A percentile compares a stretch with the other conserved stretches of the same genome.
phyloP scores from a whole-genome alignment of 768 basidiomycete species.

The Kwoniella dendrophila region DNA sequence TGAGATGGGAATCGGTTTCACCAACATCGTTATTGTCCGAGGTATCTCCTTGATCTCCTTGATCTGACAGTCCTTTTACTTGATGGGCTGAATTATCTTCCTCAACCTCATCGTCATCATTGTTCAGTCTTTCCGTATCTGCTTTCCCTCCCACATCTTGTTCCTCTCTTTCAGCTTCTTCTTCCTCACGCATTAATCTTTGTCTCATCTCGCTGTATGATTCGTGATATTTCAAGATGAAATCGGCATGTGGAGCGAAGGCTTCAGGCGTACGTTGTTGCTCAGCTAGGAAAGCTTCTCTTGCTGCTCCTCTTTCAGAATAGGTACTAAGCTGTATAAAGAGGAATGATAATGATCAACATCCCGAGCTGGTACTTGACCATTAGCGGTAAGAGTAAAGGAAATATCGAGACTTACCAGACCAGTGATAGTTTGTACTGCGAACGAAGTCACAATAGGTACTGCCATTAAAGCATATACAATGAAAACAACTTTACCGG shows the following conservation, averaged over 20 bases:
- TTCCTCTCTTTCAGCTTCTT: background rate
- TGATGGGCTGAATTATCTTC: background rate
- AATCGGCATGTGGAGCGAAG: constrained; percentile 44
- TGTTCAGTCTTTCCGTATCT: too few relatives aligned
- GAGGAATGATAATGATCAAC: background rate
- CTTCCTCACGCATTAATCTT: constrained; percentile 8
- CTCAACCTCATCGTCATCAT: background rate
- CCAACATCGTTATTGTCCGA: background rate
- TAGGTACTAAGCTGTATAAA: constrained; percentile 40
- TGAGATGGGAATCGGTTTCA: too few relatives aligned
- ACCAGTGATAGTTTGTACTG: constrained; percentile 51
- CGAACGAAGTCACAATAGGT: constrained; percentile 55
- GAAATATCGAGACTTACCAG: constrained; percentile 28
- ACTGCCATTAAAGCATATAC: constrained; percentile 54
- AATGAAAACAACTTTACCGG: constrained; percentile 53
- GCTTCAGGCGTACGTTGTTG: constrained; percentile 23
- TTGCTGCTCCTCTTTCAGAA: constrained; percentile 25
- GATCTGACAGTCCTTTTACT: background rate
- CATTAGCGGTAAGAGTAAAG: too few relatives aligned
- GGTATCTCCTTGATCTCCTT: background rate
- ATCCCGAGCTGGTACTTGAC: too few relatives aligned
- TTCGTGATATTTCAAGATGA: constrained; percentile 39
- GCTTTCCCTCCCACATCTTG: too few relatives aligned
- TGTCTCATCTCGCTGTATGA: constrained; percentile 30
- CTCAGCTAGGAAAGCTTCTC: constrained; percentile 24